A percentile compares a stretch with the other conserved stretches of the same genome.
These are phyloP conservation scores for Dryadomyces quercus-mongolicae DNA, from an alignment of 2,329 filamentous ascomycete species.

Conservation along the genomic window DNA sequence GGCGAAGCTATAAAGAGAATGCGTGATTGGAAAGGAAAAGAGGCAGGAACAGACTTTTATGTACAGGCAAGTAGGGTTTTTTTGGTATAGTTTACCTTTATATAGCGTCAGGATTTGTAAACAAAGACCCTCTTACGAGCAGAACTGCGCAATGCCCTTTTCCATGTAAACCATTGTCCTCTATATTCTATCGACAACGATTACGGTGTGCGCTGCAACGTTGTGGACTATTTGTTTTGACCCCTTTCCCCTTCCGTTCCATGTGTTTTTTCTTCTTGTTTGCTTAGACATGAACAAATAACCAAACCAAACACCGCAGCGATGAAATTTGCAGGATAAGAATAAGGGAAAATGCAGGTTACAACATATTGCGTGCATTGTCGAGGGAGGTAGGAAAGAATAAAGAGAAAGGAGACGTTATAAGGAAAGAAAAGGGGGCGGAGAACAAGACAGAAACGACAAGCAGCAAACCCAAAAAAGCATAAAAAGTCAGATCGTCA, in stretches of 20 bases:
- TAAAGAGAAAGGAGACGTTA: neutral
- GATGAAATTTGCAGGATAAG: neutral
- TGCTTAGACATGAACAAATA: neutral
- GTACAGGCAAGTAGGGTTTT: too few species aligned
- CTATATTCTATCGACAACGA: neutral
- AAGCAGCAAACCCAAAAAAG: neutral
- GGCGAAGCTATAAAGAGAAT: conserved; percentile 49
- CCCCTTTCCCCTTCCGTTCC: neutral
- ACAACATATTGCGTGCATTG: too few species aligned
- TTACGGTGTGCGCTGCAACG: neutral
- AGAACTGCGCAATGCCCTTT: too few species aligned
- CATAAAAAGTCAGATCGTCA: neutral
- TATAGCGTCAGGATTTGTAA: too few species aligned
- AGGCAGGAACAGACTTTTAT: too few species aligned
- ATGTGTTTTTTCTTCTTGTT: neutral
- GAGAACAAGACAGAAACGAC: neutral
- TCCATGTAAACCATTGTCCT: neutral
- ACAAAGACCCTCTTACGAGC: too few species aligned
- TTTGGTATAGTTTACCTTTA: too few species aligned
- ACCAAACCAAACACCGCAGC: neutral
- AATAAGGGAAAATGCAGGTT: neutral
- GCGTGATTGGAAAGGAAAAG: too few species aligned
- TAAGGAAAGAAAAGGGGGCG: neutral
- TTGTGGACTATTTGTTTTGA: neutral
- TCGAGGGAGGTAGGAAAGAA: neutral